phyloP scores from a whole-genome alignment of 2,329 filamentous ascomycete genomes.

The Pseudocercospora fuligena region DNA sequence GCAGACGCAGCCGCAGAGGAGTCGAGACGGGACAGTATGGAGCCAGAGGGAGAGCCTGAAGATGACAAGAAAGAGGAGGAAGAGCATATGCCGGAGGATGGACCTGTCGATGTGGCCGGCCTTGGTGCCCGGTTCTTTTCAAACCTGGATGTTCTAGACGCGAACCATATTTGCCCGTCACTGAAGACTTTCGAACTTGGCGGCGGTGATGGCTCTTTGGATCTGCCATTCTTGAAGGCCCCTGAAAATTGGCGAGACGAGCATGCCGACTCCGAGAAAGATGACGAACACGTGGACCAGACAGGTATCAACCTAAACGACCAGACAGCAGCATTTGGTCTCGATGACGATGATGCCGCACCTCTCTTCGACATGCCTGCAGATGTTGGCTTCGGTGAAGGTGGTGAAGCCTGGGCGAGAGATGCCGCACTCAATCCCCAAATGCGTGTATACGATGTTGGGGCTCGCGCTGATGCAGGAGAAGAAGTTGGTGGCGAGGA shows the following conservation, averaged over 20 bases:
- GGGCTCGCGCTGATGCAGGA: conserved; percentile 60
- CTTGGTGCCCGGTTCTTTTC: conserved; percentile 86
- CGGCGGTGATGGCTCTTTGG: conserved; percentile 79
- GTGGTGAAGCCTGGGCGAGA: conserved; percentile 92
- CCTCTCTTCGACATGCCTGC: conserved; percentile 65
- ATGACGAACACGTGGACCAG: conserved; percentile 60
- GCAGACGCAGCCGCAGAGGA: conserved; percentile 55
- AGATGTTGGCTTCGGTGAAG: conserved; percentile 89
- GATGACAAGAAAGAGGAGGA: conserved; percentile 51
- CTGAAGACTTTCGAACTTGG: conserved; percentile 93
- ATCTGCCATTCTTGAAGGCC: conserved; percentile 90
- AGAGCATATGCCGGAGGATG: conserved; percentile 55
- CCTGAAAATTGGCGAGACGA: conserved; percentile 79
- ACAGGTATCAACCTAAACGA: conserved; percentile 50
- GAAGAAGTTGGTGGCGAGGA: conserved; percentile 48
- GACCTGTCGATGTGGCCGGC: conserved; percentile 77
- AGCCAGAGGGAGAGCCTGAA: conserved; percentile 50
- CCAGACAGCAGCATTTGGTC: conserved; percentile 51
- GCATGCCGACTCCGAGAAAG: conserved; percentile 56
- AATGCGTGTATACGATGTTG: conserved; percentile 74
- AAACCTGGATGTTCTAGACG: conserved; percentile 74
- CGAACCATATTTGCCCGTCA: conserved; percentile 91
- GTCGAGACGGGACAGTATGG: conserved; percentile 43
- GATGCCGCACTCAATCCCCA: conserved; percentile 87
- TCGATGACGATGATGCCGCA: conserved; percentile 71